Evolutionary conservation across 306 rosid species (phyloP).

Genomic region (Vachellia pachyceras): DNA sequence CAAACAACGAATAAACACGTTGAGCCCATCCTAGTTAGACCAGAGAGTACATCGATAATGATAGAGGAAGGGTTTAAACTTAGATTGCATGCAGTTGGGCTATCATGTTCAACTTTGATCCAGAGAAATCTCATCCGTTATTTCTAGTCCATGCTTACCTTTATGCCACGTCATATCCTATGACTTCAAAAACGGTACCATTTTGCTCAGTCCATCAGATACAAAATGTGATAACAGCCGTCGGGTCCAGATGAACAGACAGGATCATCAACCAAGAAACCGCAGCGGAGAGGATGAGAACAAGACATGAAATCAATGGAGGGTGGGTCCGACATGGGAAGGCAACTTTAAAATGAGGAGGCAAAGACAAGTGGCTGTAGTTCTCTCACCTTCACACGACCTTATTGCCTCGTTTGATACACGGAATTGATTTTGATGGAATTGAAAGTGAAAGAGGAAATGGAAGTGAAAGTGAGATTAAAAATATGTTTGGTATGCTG

Average conservation of each 20-base stretch:
- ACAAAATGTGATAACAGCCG: neutral
- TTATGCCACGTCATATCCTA: neutral
- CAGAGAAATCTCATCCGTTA: neutral
- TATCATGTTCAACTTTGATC: neutral
- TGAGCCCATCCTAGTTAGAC: neutral
- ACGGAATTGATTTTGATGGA: slow-evolving; percentile 10
- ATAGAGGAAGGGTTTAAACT: neutral
- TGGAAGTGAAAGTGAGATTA: too few species aligned
- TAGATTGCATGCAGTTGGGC: neutral
- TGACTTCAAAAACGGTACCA: neutral
- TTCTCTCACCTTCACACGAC: too few species aligned
- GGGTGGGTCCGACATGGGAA: slow-evolving; percentile 45
- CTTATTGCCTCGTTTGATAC: too few species aligned
- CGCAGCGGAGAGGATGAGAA: neutral
- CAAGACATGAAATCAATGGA: neutral
- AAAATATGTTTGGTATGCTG: too few species aligned
- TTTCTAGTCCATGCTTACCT: neutral
- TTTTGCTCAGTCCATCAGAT: neutral
- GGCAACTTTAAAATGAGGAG: slow-evolving; percentile 42
- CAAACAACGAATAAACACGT: neutral
- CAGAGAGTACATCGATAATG: neutral
- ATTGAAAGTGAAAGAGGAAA: too few species aligned
- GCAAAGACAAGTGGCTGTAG: slow-evolving; percentile 71
- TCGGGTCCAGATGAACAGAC: neutral
- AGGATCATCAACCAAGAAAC: neutral